Base-by-base conservation (phyloP, 2,329 filamentous ascomycete genomes). In the Talaromyces sp. region DNA sequence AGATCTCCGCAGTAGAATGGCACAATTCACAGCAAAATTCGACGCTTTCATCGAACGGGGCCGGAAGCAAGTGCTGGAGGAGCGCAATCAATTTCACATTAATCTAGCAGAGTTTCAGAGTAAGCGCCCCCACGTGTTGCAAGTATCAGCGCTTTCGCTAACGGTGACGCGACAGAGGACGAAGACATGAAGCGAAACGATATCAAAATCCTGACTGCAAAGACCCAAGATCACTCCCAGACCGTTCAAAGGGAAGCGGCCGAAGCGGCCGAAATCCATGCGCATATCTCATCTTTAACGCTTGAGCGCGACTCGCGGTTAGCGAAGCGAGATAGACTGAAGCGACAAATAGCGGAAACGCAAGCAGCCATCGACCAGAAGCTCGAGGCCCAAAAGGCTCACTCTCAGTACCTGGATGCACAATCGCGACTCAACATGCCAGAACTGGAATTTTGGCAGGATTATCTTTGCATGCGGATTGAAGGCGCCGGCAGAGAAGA, bases 381-480 rank as follows among this genome's bases (percentile, higher is more conserved):
- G 62, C 43, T 79, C 38, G 75, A 78, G 56, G 77, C 79, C 4
- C 79, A 81, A 64, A 75, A 75, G 56, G 70, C 71, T 13, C 78
- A 81, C 72, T 86, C 89, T 54, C 83, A 85, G 64, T 87, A 91
- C 67, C 81, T 96, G 41, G 91, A 96, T 68, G 84, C 88, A 1
- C 93, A 98, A 77, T 86, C 89, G 58, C 86, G 91, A 35, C 90
- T 93, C 76, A 98, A 99, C 75, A 85, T 90, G 50, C 95, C 95
- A 0, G 95, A 99, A 78, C 82, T 99, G 52, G 90, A 93, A 67
- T 98, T 98, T 73, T 99, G 95, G 95, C 90, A 96, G 73, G 89
- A 89, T 58, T 95, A 93, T 72, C 80, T 99, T 62, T 93, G 93
- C 61, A 75, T 98, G 71, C 82, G 89, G 63, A 96, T 99, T 70